Base-by-base conservation (phyloP, 257 asterid species). In the Solanum megistacrolobum region DNA sequence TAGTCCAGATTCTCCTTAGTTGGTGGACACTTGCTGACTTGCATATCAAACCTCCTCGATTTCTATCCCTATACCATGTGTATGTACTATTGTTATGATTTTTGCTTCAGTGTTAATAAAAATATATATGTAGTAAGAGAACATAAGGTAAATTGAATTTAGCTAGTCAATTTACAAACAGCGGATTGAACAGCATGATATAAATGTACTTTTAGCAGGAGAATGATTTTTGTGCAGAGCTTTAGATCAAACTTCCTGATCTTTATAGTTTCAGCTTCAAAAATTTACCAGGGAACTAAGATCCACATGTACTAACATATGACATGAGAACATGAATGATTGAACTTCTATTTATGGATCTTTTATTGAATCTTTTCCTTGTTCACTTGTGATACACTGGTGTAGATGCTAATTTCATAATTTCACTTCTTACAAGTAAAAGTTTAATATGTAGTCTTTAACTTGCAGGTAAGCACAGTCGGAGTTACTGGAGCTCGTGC, bases 401-500 rank as follows among this genome's bases (percentile, higher is more conserved):
- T 43, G 27, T 27, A 27, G 85, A 81, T 81, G 18, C 16, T 27
- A 81, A 27, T 46, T 29, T 81, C 66, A 16, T 5, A 9, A 29
- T 46, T 81, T 81, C 18, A 46, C 29, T 81, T 81, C 39, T 81
- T 29, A 14, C 85, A 8, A 81, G 85, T 76, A 73, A 52, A 52
- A 87, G 31, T 83, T 72, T 29, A 84, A 84, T 38, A 46, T 87
- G 31, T 78, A 60, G 23, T 81, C 84, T 38, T 58, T 60, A 65
- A 52, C 85, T 71, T 87, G 83, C 89, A 96, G 98, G 99, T 96
- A 91, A 95, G 98, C 88, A 46, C 98, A 5, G 91, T 95, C 72
- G 99, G 99, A 91, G 99, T 96, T 62, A 96, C 99, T 31, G 99
- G 99, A 89, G 94, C 99, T 88, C 94, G 98, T 55, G 91, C 93